Evolutionary conservation across 768 basidiomycete species (phyloP).

Genomic region (Leccinum variicolor): DNA sequence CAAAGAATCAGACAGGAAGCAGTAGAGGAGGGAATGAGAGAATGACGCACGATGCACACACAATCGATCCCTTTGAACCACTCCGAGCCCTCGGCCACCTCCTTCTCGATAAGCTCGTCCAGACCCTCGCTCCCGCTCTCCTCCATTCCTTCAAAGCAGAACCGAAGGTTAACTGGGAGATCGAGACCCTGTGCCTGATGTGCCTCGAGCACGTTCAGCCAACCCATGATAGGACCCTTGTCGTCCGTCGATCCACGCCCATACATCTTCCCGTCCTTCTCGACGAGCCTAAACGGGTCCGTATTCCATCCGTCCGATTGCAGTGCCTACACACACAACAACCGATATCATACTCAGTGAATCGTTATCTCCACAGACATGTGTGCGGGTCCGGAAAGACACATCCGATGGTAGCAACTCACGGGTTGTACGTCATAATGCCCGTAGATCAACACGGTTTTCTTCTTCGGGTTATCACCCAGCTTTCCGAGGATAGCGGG

Average conservation of each 20-base stretch:
- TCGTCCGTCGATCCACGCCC: constrained; percentile 93
- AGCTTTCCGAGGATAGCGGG: constrained; percentile 80
- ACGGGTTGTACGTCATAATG: constrained; percentile 97
- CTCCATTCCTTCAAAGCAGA: constrained; percentile 98
- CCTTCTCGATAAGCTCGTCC: constrained; percentile 78
- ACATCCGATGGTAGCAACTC: not conserved
- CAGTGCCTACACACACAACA: constrained; percentile 31
- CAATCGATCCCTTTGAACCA: constrained; percentile 90
- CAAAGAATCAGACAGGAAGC: not conserved
- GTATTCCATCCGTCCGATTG: constrained; percentile 82
- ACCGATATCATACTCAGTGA: not conserved
- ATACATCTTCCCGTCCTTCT: constrained; percentile 57
- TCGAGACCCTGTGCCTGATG: constrained; percentile 62
- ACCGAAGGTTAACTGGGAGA: constrained; percentile 85
- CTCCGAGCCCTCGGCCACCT: constrained; percentile 57
- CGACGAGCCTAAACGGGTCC: constrained; percentile 74
- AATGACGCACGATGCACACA: constrained; percentile 77
- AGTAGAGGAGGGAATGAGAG: not conserved
- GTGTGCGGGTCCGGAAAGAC: not conserved
- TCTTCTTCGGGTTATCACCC: constrained; percentile 85
- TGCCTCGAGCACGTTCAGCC: constrained; percentile 88
- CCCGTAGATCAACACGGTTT: constrained; percentile 90
- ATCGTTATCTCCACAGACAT: not conserved
- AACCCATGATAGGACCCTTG: constrained; percentile 86
- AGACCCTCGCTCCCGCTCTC: constrained; percentile 90